Percentiles rank a stretch among this genome's conserved stretches.
These are phyloP conservation scores for Fusarium tjaetaba DNA, from an alignment of 2,329 filamentous ascomycete genomes.

Conservation along the genomic window DNA sequence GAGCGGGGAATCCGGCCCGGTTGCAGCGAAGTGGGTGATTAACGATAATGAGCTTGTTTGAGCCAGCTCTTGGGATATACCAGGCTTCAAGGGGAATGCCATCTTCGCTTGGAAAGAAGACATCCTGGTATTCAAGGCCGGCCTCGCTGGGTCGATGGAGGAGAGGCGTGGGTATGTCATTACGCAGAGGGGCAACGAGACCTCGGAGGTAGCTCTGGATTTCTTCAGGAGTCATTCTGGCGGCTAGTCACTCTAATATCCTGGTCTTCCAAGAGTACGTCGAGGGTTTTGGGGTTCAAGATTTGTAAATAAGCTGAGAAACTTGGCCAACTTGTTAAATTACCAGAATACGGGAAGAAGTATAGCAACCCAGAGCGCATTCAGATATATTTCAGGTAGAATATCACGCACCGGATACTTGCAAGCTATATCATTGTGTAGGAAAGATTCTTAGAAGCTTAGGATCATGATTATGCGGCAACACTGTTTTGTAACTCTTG, in stretches of 20 bases:
- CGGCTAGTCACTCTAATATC: rapidly evolving
- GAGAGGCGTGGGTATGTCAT: background rate
- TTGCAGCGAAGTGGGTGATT: background rate
- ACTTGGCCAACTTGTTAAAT: background rate
- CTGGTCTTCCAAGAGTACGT: rapidly evolving
- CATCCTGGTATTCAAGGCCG: rapidly evolving
- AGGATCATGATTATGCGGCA: background rate
- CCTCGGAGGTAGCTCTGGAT: background rate
- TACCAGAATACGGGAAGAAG: background rate
- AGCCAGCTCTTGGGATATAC: background rate
- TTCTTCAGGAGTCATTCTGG: background rate
- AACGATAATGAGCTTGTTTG: background rate
- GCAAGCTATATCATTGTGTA: background rate
- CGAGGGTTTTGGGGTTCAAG: rapidly evolving
- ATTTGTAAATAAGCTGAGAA: no score
- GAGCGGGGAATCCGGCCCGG: background rate
- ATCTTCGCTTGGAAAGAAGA: background rate
- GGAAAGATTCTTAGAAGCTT: background rate
- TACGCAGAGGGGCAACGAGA: background rate
- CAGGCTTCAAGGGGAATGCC: background rate
- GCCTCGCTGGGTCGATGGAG: background rate
- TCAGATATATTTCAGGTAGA: rapidly evolving
- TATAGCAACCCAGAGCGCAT: rapidly evolving
- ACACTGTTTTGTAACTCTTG: background rate
- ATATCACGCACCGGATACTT: rapidly evolving